A percentile compares a stretch with the other conserved stretches of the same genome.
Conservation (phyloP, 2,329 filamentous ascomycete genomes). For the Trichoderma koningii region DNA sequence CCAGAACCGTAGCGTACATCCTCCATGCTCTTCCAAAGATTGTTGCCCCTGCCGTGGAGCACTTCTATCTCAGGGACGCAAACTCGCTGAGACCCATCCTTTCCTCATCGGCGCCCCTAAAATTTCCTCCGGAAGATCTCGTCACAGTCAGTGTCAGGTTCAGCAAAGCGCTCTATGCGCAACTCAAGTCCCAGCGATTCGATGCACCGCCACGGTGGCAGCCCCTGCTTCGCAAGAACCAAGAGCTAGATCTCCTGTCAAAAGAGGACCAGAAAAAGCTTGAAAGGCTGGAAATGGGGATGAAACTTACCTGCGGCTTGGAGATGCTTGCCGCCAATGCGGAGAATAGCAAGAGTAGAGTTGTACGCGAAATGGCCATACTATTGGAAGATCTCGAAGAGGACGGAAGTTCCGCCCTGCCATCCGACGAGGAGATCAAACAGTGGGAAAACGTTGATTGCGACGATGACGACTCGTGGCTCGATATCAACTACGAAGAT, state of each 20-base stretch:
- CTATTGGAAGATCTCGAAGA: conserved; percentile 73
- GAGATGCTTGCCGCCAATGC: conserved; percentile 78
- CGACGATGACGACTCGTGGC: conserved; percentile 87
- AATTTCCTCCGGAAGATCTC: conserved; percentile 76
- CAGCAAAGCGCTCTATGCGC: conserved; percentile 86
- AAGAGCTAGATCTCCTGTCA: conserved; percentile 28
- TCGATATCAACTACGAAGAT: conserved; percentile 87
- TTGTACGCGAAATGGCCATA: conserved; percentile 74
- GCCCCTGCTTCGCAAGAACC: conserved; percentile 33
- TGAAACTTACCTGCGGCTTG: conserved; percentile 88
- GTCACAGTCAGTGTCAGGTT: conserved; percentile 79
- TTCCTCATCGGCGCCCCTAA: conserved; percentile 53
- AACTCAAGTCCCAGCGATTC: conserved; percentile 85
- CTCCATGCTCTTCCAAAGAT: conserved; percentile 73
- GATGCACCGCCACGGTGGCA: conserved; percentile 60
- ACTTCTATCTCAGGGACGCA: conserved; percentile 89
- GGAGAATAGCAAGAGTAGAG: conserved; percentile 66
- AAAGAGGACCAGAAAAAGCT: conserved; percentile 29
- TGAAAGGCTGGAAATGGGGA: conserved; percentile 66
- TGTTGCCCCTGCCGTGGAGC: conserved; percentile 81
- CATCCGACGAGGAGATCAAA: conserved; percentile 71
- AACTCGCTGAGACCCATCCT: conserved; percentile 70
- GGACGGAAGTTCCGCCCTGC: conserved; percentile 67
- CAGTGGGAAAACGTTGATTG: conserved; percentile 62
- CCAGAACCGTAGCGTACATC: conserved; percentile 78